phyloP scores from a whole-genome alignment of 2,329 filamentous ascomycete genomes.

The Macroventuria anomochaeta region DNA sequence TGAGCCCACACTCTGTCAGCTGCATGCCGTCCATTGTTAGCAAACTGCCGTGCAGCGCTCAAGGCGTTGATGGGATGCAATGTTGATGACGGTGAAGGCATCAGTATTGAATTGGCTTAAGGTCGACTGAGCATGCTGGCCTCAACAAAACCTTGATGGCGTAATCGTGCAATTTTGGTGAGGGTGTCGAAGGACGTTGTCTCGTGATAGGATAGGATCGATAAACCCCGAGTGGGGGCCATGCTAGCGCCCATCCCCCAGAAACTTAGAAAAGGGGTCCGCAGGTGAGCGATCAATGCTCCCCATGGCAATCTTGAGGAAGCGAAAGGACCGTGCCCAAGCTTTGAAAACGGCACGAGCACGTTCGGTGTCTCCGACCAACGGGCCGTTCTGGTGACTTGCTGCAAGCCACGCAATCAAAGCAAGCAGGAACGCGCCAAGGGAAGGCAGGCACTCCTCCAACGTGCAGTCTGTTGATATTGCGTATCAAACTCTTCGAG shows the following conservation, averaged over 20 bases:
- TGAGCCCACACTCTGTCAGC: conserved; percentile 12
- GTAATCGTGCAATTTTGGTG: neutral
- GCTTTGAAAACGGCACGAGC: neutral
- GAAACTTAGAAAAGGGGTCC: too few species aligned
- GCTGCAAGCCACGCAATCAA: conserved; percentile 5
- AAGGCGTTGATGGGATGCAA: neutral
- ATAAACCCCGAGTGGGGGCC: conserved; percentile 1
- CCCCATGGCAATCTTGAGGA: neutral
- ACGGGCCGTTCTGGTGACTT: neutral
- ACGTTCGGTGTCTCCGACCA: conserved; percentile 5
- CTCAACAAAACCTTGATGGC: neutral
- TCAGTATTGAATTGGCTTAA: neutral
- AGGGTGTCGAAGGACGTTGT: neutral
- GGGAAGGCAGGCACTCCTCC: neutral
- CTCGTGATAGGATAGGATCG: conserved; percentile 6
- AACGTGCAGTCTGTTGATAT: neutral
- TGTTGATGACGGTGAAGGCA: neutral
- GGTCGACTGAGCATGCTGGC: neutral
- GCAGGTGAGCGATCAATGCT: conserved; percentile 5
- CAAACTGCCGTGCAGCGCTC: neutral
- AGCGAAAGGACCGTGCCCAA: conserved; percentile 2
- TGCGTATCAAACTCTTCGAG: neutral
- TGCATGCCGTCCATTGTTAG: conserved; percentile 4
- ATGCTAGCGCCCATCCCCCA: too few species aligned
- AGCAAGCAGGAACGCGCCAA: neutral